Percentiles rank a stretch among this genome's conserved stretches.
phyloP scores from a whole-genome alignment of 441 rosid species.

The Pelargonium citronellum region DNA sequence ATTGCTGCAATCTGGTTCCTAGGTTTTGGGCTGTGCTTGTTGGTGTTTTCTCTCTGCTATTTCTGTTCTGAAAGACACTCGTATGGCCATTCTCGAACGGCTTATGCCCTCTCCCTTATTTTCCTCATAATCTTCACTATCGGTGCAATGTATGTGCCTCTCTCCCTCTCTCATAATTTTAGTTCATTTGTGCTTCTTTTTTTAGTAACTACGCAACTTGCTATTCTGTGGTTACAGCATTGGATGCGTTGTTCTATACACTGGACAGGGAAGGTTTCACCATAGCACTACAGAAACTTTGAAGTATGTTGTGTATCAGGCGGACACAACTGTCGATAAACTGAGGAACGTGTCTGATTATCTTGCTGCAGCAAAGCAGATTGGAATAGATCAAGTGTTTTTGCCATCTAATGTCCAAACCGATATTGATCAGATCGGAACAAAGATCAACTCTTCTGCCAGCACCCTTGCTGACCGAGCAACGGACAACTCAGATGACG shows the following conservation, averaged over 20 bases:
- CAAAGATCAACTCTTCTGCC: slow-evolving; percentile 49
- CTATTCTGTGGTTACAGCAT: slow-evolving; percentile 30
- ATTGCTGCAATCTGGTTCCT: slow-evolving; percentile 56
- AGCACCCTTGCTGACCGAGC: slow-evolving; percentile 41
- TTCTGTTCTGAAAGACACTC: slow-evolving; percentile 39
- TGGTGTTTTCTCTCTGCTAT: slow-evolving; percentile 49
- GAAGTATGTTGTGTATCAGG: slow-evolving; percentile 46
- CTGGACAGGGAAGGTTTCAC: slow-evolving; percentile 55
- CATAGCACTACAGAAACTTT: slow-evolving; percentile 34
- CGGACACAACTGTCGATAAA: slow-evolving; percentile 27
- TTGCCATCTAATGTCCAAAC: slow-evolving; percentile 40
- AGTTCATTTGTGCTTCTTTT: background rate
- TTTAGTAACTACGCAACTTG: background rate
- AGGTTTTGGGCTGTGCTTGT: slow-evolving; percentile 42
- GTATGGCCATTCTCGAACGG: slow-evolving; percentile 36
- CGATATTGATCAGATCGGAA: slow-evolving; percentile 39
- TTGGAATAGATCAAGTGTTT: slow-evolving; percentile 32
- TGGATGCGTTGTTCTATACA: slow-evolving; percentile 54
- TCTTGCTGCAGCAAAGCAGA: slow-evolving; percentile 44
- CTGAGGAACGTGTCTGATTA: slow-evolving; percentile 39
- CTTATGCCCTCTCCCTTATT: slow-evolving; percentile 43
- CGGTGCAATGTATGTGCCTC: slow-evolving; percentile 42
- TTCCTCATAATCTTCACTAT: slow-evolving; percentile 51
- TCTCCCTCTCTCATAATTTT: background rate
- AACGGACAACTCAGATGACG: slow-evolving; percentile 32